These are phyloP conservation scores for Clohesyomyces aquaticus DNA, from an alignment of 495 filamentous ascomycete species.

Conservation along the genomic window DNA sequence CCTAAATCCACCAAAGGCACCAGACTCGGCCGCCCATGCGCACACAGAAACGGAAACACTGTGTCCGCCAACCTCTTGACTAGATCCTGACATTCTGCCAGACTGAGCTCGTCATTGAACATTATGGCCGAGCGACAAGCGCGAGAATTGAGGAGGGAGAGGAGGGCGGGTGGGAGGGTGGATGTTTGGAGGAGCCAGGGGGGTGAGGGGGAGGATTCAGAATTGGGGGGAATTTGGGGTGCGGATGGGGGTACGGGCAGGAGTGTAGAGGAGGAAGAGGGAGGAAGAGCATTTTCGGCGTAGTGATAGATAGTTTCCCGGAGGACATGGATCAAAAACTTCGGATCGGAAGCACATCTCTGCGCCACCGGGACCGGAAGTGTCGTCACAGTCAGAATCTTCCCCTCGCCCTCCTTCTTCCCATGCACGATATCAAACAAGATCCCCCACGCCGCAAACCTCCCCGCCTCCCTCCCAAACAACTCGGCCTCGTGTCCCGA, in stretches of 20 bases:
- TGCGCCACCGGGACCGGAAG: constrained; percentile 75
- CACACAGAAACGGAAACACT: constrained; percentile 91
- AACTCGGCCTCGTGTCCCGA: constrained; percentile 60
- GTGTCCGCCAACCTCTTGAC: constrained; percentile 66
- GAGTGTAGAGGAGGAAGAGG: no score
- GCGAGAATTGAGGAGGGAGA: constrained; percentile 86
- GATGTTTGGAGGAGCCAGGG: constrained; percentile 64
- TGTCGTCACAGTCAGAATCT: constrained; percentile 50
- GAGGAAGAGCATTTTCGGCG: constrained; percentile 14
- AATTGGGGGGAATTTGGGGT: background rate
- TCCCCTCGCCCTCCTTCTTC: constrained; percentile 9
- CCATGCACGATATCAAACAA: constrained; percentile 54
- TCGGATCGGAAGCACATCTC: constrained; percentile 71
- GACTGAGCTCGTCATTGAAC: constrained; percentile 83
- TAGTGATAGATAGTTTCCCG: constrained; percentile 70
- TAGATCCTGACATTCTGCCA: constrained; percentile 67
- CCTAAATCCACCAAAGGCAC: constrained; percentile 46
- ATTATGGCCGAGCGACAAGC: constrained; percentile 92
- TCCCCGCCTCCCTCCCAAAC: constrained; percentile 56
- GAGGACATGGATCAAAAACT: constrained; percentile 69
- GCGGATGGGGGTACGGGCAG: background rate
- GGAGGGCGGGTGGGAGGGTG: constrained; percentile 73
- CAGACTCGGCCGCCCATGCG: constrained; percentile 51
- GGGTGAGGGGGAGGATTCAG: constrained; percentile 3
- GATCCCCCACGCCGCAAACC: constrained; percentile 76